These are phyloP conservation scores for Ochromonas danica DNA, from an alignment of 108 stramenopile species.

Conservation along the genomic window DNA sequence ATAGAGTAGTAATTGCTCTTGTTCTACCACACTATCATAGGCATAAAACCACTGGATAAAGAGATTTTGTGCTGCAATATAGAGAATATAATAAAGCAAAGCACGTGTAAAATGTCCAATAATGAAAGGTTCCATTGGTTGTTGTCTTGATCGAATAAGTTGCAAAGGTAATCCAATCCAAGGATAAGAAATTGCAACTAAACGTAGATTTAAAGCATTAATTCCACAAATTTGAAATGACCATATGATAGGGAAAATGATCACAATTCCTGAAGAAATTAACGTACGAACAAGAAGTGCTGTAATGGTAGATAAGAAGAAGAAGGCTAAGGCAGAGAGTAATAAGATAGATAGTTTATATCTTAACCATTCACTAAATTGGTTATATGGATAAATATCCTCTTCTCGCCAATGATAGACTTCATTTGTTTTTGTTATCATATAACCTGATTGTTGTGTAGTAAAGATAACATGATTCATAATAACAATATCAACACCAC, in stretches of 20 bases:
- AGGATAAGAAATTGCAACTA: conserved; percentile 11
- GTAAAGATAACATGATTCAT: conserved; percentile 9
- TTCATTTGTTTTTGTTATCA: background rate
- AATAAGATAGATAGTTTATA: conserved; percentile 3
- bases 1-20: background rate
- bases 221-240: conserved; percentile 5
- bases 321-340: background rate
- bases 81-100: conserved; percentile 22
- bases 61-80: background rate
- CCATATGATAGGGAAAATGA: conserved; percentile 25
- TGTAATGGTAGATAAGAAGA: conserved; percentile 31
- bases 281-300: conserved; percentile 1
- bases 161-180: conserved; percentile 31
- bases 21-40: background rate
- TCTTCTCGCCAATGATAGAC: background rate
- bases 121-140: conserved; percentile 6
- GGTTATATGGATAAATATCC: background rate
- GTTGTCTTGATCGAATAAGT: background rate
- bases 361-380: conserved; percentile 9
- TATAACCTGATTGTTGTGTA: background rate
- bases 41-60: conserved; percentile 22
- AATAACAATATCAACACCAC: conserved; percentile 8
- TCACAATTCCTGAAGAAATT: conserved; percentile 19
- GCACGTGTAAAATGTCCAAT: background rate
- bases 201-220: conserved; percentile 7